Base-by-base conservation (phyloP, 129 eudicot species). In the Ambrosia artemisiifolia region DNA sequence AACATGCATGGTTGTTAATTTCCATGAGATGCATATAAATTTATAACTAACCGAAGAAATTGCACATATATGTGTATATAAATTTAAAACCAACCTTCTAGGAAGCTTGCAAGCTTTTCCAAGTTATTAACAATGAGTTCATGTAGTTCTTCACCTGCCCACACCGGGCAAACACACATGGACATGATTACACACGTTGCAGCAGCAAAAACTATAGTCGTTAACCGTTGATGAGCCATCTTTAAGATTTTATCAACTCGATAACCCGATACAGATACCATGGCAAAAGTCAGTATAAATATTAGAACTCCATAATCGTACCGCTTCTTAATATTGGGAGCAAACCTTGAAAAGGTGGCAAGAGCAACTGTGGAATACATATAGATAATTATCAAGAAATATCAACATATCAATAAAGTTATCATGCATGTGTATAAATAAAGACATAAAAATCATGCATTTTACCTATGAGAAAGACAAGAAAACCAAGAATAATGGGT, bases 71-170 rank as follows among this genome's bases (percentile, higher is more conserved):
- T 40, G 9, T 40, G 9, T 40, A 40, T 40, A 16, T 19, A 16
- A 11, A 49, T 56, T 60, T 60, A 32, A 54, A 16, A 34, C 32
- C 1, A 60, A 93, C 98, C 98, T 87, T 93, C 87, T 32, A 93
- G 69, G 79, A 80, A 90, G 46, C 6, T 68, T 2, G 88, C 86
- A 24, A 93, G 85, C 69, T 85, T 90, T 74, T 85, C 95, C 34
- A 90, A 14, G 56, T 90, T 85, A 18, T 32, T 40, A 48, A 77
- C 79, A 6, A 83, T 65, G 32, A 76, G 79, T 53, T 85, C 79
- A 64, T 93, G 98, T 69, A 93, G 82, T 70, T 90, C 95, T 55
- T 87, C 80, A 46, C 98, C 96, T 20, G 98, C 96, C 98, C 98
- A 93, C 12, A 93, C 95, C 0, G 98, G 98, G 72, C 79, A 82